Conservation (phyloP, 2,329 filamentous ascomycete genomes). For the Cordyceps cateniannulata region DNA sequence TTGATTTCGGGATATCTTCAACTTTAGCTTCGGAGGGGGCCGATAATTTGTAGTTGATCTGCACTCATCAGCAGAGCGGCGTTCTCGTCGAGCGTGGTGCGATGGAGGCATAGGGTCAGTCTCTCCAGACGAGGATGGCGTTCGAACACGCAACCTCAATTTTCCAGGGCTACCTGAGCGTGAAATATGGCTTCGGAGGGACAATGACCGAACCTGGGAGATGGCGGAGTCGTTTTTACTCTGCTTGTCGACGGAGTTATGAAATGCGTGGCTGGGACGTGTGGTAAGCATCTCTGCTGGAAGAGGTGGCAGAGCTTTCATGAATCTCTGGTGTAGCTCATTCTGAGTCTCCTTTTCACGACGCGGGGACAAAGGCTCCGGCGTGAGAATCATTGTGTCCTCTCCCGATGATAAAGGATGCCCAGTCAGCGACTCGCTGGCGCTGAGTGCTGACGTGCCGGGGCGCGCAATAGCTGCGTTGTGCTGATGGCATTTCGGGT, state of each 20-base stretch:
- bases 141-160: constrained; percentile 24
- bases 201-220: constrained; percentile 13
- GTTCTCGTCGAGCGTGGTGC: not conserved
- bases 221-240: not conserved
- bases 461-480: not conserved
- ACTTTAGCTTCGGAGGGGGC: constrained; percentile 25
- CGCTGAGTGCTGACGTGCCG: not conserved
- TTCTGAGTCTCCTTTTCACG: constrained; percentile 39
- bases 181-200: constrained; percentile 4
- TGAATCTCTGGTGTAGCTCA: constrained; percentile 39
- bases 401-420: constrained; percentile 9
- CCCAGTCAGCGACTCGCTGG: not conserved
- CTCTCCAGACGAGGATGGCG: constrained; percentile 15
- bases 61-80: constrained; percentile 5
- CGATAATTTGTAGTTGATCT: constrained; percentile 14
- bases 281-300: constrained; percentile 24
- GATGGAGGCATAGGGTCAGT: not conserved
- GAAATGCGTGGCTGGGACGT: not conserved
- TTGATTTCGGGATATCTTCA: constrained; percentile 27
- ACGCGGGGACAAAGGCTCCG: constrained; percentile 42
- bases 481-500: constrained; percentile 10
- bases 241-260: not conserved
- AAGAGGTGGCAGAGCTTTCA: constrained; percentile 45
- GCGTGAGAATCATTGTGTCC: constrained; percentile 33
- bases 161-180: constrained; percentile 17